phyloP scores from a whole-genome alignment of 768 basidiomycete species.

The Gautieria morchelliformis region DNA sequence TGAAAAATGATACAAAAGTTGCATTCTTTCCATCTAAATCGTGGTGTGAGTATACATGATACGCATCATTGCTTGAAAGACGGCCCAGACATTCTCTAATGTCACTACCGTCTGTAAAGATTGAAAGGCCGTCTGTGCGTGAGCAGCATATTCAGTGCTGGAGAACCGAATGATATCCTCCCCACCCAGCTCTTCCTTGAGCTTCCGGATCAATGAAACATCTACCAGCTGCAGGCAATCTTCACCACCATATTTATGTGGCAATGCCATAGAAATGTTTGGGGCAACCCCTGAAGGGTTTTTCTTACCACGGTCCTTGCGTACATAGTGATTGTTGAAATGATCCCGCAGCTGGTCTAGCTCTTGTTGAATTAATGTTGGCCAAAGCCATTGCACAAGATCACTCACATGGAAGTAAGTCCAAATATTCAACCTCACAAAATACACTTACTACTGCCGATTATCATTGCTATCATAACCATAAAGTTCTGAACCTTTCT shows the following conservation, averaged over 20 bases:
- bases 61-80: constrained; percentile 16
- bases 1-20: no score
- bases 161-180: constrained; percentile 24
- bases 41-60: not conserved
- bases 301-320: constrained; percentile 23
- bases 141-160: constrained; percentile 16
- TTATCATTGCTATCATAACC: constrained; percentile 12
- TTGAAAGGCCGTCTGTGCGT: constrained; percentile 15
- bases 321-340: constrained; percentile 20
- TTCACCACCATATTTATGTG: constrained; percentile 17
- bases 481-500: constrained; percentile 14
- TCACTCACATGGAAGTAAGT: constrained; percentile 1
- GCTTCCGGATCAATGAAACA: constrained; percentile 14
- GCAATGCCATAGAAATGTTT: constrained; percentile 23
- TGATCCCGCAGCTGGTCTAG: constrained; percentile 11
- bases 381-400: constrained; percentile 19
- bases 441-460: constrained; percentile 21
- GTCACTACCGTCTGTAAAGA: constrained; percentile 14
- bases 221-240: constrained; percentile 22
- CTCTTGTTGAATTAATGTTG: constrained; percentile 12
- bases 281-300: constrained; percentile 28
- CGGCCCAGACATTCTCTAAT: constrained; percentile 21
- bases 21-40: no score
- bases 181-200: constrained; percentile 25
- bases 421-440: not conserved